Conservation (phyloP, 192 early-diverging fungal species). For the Podochytrium sp. region DNA sequence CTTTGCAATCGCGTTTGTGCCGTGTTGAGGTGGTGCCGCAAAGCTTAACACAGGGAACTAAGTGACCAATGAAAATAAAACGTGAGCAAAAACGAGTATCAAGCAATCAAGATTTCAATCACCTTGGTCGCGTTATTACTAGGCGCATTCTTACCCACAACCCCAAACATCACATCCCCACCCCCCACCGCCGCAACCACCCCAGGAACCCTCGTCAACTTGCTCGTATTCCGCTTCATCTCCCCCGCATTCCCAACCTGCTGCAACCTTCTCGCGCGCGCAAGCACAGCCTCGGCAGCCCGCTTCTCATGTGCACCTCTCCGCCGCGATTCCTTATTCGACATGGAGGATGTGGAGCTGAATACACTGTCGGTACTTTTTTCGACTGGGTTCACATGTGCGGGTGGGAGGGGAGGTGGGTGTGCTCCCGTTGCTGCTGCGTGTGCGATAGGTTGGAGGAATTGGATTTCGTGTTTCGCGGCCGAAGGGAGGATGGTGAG, state of each 20-base stretch:
- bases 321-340: background rate
- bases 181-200: background rate
- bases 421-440: background rate
- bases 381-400: background rate
- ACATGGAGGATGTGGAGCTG: background rate
- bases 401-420: background rate
- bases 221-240: conserved; percentile 1
- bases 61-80: background rate
- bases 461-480: background rate
- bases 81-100: background rate
- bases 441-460: conserved; percentile 9
- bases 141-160: conserved; percentile 24
- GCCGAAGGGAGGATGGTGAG: background rate
- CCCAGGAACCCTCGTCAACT: background rate
- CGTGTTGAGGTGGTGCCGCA: background rate
- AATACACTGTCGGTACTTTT: background rate
- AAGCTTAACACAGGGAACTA: conserved; percentile 19
- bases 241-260: conserved; percentile 1
- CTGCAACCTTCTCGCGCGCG: conserved; percentile 22
- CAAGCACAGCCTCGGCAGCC: conserved; percentile 20
- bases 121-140: conserved; percentile 25
- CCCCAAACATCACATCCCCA: conserved; percentile 13
- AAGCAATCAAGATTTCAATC: background rate
- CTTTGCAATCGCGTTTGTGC: background rate
- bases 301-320: conserved; percentile 4